phyloP scores from a whole-genome alignment of 768 basidiomycete genomes.

The Chiua virens region DNA sequence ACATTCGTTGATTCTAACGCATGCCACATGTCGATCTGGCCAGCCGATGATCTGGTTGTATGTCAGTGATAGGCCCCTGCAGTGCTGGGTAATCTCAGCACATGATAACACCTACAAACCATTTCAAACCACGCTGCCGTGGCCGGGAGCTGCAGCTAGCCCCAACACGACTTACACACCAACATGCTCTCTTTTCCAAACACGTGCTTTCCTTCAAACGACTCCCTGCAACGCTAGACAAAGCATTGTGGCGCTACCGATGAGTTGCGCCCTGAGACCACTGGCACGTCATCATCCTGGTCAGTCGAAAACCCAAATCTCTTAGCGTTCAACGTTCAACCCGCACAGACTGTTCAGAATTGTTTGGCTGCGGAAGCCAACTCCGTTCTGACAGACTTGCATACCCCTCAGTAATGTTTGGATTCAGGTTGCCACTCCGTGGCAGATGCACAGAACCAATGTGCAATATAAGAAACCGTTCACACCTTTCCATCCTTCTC shows the following conservation, averaged over 20 bases:
- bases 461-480: conserved; percentile 2
- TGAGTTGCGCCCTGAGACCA: accelerated
- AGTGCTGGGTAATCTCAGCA: not conserved
- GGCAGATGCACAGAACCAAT: no score
- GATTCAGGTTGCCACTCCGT: not conserved
- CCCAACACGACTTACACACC: not conserved
- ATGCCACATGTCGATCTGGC: not conserved
- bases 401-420: no score
- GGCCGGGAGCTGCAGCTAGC: not conserved
- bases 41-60: not conserved
- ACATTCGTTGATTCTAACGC: not conserved
- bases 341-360: conserved; percentile 7
- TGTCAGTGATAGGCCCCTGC: not conserved
- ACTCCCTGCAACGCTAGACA: conserved; percentile 5
- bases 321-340: conserved; percentile 1
- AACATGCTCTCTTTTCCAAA: not conserved
- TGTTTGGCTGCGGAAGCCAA: conserved; percentile 7
- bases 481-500: not conserved
- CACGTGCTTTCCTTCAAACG: not conserved
- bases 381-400: not conserved
- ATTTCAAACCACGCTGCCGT: no score
- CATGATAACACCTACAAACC: not conserved
- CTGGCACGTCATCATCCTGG: not conserved
- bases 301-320: not conserved
- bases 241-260: conserved; percentile 10